Evolutionary conservation across 306 rosid genomes (phyloP), one percentile per base, ranked within the genome.

Genomic region (Neltuma alba): DNA sequence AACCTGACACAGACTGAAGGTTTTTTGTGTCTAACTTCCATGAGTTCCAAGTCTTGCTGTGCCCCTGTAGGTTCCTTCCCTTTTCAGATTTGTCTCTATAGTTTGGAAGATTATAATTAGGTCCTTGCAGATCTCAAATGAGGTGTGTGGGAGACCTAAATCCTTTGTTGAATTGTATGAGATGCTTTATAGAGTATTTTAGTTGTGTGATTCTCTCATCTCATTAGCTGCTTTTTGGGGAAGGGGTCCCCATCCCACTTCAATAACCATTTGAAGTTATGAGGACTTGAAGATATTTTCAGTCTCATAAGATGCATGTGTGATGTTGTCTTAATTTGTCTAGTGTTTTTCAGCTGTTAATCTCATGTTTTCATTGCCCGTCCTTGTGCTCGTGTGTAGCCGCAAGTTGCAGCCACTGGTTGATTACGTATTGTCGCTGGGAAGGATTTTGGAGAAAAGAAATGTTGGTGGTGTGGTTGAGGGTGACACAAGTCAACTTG

Each of bases 361-460:
- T 83, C 83, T 83, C 75, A 83, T 31, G 52, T 55, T 60, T 25
- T 42, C 11, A 5, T 20, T 72, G 64, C 54, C 41, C 40, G 14
- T 1, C 33, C 54, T 9, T 76, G 33, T 72, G 41, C 67, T 30
- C 62, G 55, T 52, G 69, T 88, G 86, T 85, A 92, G 99, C 75
- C 86, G 60, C 79, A 94, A 87, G 74, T 84, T 95, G 98, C 92
- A 91, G 82, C 89, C 97, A 1, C 84, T 95, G 84, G 90, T 95
- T 77, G 89, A 89, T 86, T 91, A 90, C 33, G 87, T 92, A 57
- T 83, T 92, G 67, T 80, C 79, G 2, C 87, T 91, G 21, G 97
- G 92, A 78, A 92, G 84, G 87, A 84, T 85, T 60, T 66, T 92
- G 83, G 97, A 95, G 88, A 92, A 88, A 84, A 92, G 90, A 81